Conservation (phyloP, 2,329 filamentous ascomycete species). For the Verticillium albo-atrum region DNA sequence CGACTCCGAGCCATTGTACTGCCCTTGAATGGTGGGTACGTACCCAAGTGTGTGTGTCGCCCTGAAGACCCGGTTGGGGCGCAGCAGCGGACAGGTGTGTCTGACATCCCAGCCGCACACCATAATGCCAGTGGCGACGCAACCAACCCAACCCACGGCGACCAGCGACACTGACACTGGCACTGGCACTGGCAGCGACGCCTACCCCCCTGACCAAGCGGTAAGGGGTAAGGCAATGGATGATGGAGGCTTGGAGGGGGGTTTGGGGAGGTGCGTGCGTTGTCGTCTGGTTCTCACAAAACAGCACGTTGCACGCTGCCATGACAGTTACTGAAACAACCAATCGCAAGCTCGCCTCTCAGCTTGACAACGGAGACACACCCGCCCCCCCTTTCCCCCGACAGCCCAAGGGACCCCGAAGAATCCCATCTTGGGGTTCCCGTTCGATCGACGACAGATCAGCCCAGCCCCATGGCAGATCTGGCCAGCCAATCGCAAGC, state of each 20-base stretch:
- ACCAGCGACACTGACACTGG: not conserved
- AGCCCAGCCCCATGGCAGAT: slow-evolving; percentile 12
- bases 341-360: slow-evolving; percentile 1
- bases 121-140: too few relatives aligned
- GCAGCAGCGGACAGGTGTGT: not conserved
- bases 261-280: not conserved
- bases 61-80: not conserved
- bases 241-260: not conserved
- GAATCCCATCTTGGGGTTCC: slow-evolving; percentile 4
- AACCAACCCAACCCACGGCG: too few relatives aligned
- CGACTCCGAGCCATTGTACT: too few relatives aligned
- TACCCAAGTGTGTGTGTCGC: too few relatives aligned
- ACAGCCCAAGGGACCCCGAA: not conserved
- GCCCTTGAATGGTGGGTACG: too few relatives aligned
- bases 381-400: not conserved
- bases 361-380: not conserved
- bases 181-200: not conserved
- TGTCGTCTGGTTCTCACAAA: not conserved
- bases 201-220: not conserved
- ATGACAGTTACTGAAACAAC: not conserved
- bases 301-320: not conserved
- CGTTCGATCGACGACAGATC: slow-evolving; percentile 14
- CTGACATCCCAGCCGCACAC: not conserved
- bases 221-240: not conserved
- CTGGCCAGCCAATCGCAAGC: slow-evolving; percentile 17